Conservation (phyloP, 768 basidiomycete species). For the Pseudohyphozyma bogoriensis region DNA sequence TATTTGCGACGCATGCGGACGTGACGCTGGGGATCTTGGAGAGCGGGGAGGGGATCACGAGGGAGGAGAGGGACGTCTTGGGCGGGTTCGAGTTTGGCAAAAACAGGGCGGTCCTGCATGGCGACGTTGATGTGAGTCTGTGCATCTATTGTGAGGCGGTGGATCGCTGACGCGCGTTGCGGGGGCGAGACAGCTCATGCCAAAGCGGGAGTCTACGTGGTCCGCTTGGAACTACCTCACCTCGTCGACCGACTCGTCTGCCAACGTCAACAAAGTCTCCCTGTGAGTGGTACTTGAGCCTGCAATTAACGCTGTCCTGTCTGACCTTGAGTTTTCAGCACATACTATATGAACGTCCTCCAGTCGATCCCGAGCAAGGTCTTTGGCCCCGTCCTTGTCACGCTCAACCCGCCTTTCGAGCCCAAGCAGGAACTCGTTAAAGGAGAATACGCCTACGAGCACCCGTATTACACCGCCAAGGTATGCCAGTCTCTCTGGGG, state of each 20-base stretch:
- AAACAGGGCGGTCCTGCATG: conserved; percentile 60
- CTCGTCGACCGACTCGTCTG: conserved; percentile 40
- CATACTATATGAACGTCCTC: conserved; percentile 66
- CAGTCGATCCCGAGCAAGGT: conserved; percentile 52
- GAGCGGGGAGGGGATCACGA: conserved; percentile 40
- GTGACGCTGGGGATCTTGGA: conserved; percentile 43
- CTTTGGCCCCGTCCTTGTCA: conserved; percentile 58
- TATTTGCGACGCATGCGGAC: conserved; percentile 64
- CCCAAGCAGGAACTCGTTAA: conserved; percentile 44
- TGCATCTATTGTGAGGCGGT: background rate
- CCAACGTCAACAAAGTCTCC: conserved; percentile 52
- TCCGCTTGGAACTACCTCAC: conserved; percentile 75
- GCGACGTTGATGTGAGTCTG: conserved; percentile 49
- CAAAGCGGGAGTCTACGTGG: conserved; percentile 52
- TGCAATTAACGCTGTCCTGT: background rate
- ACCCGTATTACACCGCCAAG: conserved; percentile 54
- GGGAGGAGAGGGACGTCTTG: conserved; percentile 51
- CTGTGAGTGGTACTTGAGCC: conserved; percentile 43
- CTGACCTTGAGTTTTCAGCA: conserved; percentile 10
- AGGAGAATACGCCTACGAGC: conserved; percentile 55
- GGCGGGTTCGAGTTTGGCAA: conserved; percentile 55
- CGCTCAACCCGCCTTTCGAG: conserved; percentile 61
- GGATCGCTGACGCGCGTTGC: too few relatives aligned
- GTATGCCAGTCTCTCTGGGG: conserved; percentile 34
- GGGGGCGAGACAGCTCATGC: conserved; percentile 51